phyloP scores from a whole-genome alignment of 140 eudicot species.

The Erigeron philadelphicus region DNA sequence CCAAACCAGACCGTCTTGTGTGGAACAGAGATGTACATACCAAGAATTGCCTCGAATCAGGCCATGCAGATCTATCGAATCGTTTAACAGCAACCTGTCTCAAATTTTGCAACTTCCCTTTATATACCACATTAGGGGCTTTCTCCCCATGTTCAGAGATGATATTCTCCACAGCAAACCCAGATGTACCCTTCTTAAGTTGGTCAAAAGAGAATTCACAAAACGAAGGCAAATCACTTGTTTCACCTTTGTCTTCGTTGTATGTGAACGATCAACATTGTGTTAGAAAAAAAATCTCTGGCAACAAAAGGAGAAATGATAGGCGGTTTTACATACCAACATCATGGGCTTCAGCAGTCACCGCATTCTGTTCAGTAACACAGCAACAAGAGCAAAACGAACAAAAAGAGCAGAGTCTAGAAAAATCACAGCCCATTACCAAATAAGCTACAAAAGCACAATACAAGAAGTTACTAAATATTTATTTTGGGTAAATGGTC shows the following conservation, averaged over 20 bases:
- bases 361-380: constrained; percentile 38
- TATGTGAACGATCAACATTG: constrained; percentile 21
- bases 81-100: constrained; percentile 72
- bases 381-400: constrained; percentile 42
- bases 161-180: constrained; percentile 82
- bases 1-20: not conserved
- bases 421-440: constrained; percentile 61
- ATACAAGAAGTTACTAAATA: not conserved
- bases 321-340: constrained; percentile 35
- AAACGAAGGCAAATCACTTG: constrained; percentile 56
- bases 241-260: constrained; percentile 55
- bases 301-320: constrained; percentile 5
- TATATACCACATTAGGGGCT: constrained; percentile 90
- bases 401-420: constrained; percentile 54
- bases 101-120: constrained; percentile 75
- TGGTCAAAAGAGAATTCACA: constrained; percentile 65
- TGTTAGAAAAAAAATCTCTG: not conserved
- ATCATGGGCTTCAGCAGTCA: constrained; percentile 37
- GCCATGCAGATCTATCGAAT: constrained; percentile 93
- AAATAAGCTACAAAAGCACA: constrained; percentile 13
- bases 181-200: constrained; percentile 75
- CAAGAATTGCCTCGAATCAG: constrained; percentile 81
- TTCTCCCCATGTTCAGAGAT: constrained; percentile 95
- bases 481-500: no score
- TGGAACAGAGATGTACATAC: constrained; percentile 32